Percentiles rank a stretch among this genome's conserved stretches.
phyloP scores from a whole-genome alignment of 163 green algal species.

The Scenedesmus sp. region DNA sequence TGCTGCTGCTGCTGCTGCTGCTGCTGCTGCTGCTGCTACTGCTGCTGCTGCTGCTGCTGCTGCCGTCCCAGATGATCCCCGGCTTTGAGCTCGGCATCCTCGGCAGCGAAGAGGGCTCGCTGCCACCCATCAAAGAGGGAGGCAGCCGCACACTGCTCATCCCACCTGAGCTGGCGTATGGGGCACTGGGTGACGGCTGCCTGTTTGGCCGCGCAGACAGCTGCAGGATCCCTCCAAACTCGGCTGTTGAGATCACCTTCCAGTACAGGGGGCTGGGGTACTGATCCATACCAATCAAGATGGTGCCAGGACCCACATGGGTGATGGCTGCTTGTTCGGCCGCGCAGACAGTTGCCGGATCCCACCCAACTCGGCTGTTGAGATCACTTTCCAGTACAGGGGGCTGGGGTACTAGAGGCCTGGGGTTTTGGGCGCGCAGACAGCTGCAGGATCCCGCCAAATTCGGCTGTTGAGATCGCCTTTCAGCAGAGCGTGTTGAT shows the following conservation, averaged over 20 bases:
- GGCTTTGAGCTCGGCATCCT: conserved; percentile 48
- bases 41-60: conserved; percentile 18
- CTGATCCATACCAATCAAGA: background rate
- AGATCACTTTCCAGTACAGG: conserved; percentile 48
- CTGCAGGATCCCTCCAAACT: conserved; percentile 48
- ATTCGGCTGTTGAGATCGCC: too few relatives aligned
- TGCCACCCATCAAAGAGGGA: conserved; percentile 39
- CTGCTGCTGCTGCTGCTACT: conserved; percentile 33
- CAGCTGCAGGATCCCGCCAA: too few relatives aligned
- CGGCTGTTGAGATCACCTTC: conserved; percentile 50
- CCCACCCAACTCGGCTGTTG: conserved; percentile 36
- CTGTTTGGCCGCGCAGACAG: conserved; percentile 35
- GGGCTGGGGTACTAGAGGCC: conserved; percentile 29
- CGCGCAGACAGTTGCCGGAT: conserved; percentile 21
- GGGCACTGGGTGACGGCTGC: conserved; percentile 35
- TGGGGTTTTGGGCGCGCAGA: too few relatives aligned
- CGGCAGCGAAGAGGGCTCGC: background rate
- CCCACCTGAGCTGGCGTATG: conserved; percentile 41
- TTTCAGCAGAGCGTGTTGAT: too few relatives aligned
- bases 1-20: conserved; percentile 26
- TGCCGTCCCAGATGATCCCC: conserved; percentile 17
- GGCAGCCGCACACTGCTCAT: conserved; percentile 41
- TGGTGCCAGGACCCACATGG: background rate
- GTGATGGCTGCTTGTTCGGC: conserved; percentile 44
- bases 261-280: conserved; percentile 48